Evolutionary conservation across 345 rosid genomes (phyloP).

Genomic region (Hibiscus trionum): DNA sequence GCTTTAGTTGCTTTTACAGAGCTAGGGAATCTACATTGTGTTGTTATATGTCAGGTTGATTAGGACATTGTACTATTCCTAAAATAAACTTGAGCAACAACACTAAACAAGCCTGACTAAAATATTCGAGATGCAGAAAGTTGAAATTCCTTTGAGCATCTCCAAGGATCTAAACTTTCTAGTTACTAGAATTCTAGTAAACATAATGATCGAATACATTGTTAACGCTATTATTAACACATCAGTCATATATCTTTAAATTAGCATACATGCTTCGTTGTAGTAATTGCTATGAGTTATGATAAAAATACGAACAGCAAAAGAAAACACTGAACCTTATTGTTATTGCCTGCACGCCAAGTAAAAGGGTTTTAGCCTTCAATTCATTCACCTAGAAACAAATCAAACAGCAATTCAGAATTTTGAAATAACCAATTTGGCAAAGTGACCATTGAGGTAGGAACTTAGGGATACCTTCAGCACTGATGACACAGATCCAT

Average conservation of each 20-base stretch:
- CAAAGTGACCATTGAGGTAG: neutral
- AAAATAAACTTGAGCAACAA: neutral
- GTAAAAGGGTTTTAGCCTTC: conserved; percentile 45
- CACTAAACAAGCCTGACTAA: neutral
- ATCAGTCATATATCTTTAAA: no score
- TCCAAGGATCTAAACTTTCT: no score
- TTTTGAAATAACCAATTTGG: neutral
- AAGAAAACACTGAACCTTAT: conserved; percentile 44
- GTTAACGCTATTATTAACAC: no score
- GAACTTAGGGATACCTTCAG: conserved; percentile 52
- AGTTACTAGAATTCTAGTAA: no score
- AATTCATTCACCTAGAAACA: conserved; percentile 67
- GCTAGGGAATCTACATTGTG: conserved; percentile 62
- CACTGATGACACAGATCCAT: conserved; percentile 86
- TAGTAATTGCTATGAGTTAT: neutral
- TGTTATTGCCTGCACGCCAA: conserved; percentile 44
- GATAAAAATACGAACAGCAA: neutral
- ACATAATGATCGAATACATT: neutral
- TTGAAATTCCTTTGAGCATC: no score
- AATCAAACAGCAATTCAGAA: neutral
- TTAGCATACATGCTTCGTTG: neutral
- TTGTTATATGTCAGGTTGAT: conserved; percentile 1
- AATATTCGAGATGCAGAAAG: neutral
- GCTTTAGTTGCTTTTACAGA: conserved; percentile 46
- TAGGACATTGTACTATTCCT: neutral